phyloP scores from a whole-genome alignment of 2,329 filamentous ascomycete genomes.

The Aspergillus pseudoglaucus region DNA sequence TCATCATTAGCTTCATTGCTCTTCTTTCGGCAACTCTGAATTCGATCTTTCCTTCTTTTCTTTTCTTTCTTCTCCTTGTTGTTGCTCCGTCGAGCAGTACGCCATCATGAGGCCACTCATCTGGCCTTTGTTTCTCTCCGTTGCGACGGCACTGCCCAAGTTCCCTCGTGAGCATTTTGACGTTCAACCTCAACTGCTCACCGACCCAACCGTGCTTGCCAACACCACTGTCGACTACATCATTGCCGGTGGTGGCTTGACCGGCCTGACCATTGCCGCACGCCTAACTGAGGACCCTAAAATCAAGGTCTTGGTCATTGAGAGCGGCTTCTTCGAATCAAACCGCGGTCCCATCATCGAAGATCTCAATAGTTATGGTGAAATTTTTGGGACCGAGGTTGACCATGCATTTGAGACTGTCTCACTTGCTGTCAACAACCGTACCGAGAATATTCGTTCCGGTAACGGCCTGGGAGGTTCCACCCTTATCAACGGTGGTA shows the following conservation, averaged over 20 bases:
- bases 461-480: conserved; percentile 24
- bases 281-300: conserved; percentile 19
- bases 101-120: neutral
- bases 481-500: conserved; percentile 22
- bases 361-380: conserved; percentile 19
- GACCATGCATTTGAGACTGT: conserved; percentile 16
- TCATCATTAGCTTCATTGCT: neutral
- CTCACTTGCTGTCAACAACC: conserved; percentile 14
- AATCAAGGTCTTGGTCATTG: conserved; percentile 22
- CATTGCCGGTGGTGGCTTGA: conserved; percentile 24
- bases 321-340: conserved; percentile 23
- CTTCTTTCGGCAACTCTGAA: neutral
- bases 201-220: conserved; percentile 12
- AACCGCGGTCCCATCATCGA: conserved; percentile 19
- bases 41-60: neutral
- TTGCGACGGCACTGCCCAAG: neutral
- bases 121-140: neutral
- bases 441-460: conserved; percentile 12
- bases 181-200: neutral
- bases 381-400: conserved; percentile 19
- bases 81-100: neutral
- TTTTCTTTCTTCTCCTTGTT: neutral
- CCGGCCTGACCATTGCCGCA: conserved; percentile 23
- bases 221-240: conserved; percentile 23
- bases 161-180: neutral